A percentile compares a stretch with the other conserved stretches of the same genome.
phyloP scores from a whole-genome alignment of 768 basidiomycete genomes.

The Chiua virens region DNA sequence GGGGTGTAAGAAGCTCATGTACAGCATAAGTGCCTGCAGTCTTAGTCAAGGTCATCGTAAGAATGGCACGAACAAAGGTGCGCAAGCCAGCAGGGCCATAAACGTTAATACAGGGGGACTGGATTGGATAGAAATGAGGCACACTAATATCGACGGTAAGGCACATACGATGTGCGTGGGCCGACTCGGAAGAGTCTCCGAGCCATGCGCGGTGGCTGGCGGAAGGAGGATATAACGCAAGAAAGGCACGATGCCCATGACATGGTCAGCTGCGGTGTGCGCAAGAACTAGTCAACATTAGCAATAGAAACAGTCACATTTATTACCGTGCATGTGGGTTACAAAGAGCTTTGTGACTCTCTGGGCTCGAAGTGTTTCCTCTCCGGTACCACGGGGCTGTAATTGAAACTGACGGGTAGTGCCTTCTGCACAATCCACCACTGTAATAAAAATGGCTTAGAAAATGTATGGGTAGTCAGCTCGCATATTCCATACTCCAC shows the following conservation, averaged over 20 bases:
- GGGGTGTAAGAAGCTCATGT: constrained; percentile 69
- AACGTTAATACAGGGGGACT: constrained; percentile 60
- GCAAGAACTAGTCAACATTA: too few relatives aligned
- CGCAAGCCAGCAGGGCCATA: constrained; percentile 83
- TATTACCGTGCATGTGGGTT: too few relatives aligned
- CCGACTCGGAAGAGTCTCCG: constrained; percentile 8
- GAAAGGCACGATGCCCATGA: constrained; percentile 70
- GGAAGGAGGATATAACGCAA: constrained; percentile 59
- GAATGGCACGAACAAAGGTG: constrained; percentile 65
- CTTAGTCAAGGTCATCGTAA: constrained; percentile 64
- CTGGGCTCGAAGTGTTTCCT: constrained; percentile 38
- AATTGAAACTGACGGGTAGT: constrained; percentile 66
- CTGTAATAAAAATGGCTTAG: constrained; percentile 34
- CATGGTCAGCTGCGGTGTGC: constrained; percentile 59
- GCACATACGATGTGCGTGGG: constrained; percentile 13
- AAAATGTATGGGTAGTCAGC: neutral
- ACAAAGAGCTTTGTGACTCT: constrained; percentile 66
- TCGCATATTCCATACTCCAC: constrained; percentile 55
- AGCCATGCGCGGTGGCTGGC: constrained; percentile 27
- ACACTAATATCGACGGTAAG: neutral
- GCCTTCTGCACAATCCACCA: constrained; percentile 86
- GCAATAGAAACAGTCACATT: too few relatives aligned
- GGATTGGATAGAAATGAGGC: neutral
- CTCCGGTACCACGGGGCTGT: constrained; percentile 42
- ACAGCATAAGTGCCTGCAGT: constrained; percentile 65